Evolutionary conservation across 257 asterid genomes (phyloP), one percentile per base, ranked within the genome.

Genomic region (Primulina eburnea): DNA sequence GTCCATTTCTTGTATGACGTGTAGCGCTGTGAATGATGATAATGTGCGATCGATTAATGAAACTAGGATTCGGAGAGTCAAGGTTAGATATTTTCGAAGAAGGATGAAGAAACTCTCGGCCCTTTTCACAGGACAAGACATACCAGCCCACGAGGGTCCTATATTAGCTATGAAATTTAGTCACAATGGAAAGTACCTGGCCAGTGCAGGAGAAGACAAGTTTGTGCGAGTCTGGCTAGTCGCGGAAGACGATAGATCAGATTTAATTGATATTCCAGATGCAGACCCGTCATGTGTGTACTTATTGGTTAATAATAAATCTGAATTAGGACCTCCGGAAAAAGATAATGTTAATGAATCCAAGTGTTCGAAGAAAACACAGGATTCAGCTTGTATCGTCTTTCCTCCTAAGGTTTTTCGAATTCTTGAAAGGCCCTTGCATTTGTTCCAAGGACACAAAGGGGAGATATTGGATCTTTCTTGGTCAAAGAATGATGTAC

Each of bases 181-280:
- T 73, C 85, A 34, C 24, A 95, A 86, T 24, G 98, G 98, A 12
- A 91, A 82, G 68, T 88, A 79, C 67, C 76, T 92, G 11, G 98
- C 97, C 11, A 92, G 92, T 65, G 96, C 95, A 4, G 98, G 98
- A 28, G 96, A 87, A 73, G 98, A 92, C 81, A 81, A 73, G 85
- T 37, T 84, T 70, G 86, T 92, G 69, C 85, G 82, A 50, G 75
- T 92, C 26, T 92, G 98, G 98, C 85, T 84, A 83, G 90, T 90
- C 60, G 84, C 87, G 74, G 97, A 88, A 81, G 95, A 87, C 61
- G 96, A 87, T 69, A 86, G 89, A 83, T 81, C 82, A 18, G 81
- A 85, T 37, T 81, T 80, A 17, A 64, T 59, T 5, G 92, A 90
- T 68, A 69, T 88, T 43, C 90, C 96, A 5, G 92, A 88, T 56